Percentiles rank a stretch among this genome's conserved stretches.
Evolutionary conservation across 768 basidiomycete genomes (phyloP).

Genomic region (Termitomyces sp.): DNA sequence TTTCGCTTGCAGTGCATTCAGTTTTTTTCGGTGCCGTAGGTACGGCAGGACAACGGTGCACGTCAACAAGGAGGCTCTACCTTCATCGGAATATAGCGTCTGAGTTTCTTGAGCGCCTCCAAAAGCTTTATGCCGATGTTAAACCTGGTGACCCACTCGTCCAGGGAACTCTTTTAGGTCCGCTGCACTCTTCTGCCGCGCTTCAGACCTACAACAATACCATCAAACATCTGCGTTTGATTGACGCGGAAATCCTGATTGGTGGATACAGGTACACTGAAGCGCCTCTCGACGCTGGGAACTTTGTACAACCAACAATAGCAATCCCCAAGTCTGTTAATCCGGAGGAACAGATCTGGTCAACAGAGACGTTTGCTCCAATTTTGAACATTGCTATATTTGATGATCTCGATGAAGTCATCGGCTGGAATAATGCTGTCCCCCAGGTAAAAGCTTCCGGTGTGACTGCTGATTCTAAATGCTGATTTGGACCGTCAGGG

Average conservation of each 20-base stretch:
- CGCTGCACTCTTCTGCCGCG: constrained; percentile 72
- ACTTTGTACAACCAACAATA: constrained; percentile 89
- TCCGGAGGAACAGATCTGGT: constrained; percentile 61
- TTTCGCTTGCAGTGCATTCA: constrained; percentile 83
- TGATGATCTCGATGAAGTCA: constrained; percentile 82
- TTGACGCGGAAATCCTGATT: constrained; percentile 73
- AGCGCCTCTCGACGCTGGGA: constrained; percentile 58
- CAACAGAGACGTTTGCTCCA: constrained; percentile 84
- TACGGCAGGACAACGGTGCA: constrained; percentile 75
- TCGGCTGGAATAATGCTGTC: constrained; percentile 87
- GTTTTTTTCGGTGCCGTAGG: constrained; percentile 95
- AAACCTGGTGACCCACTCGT: constrained; percentile 85
- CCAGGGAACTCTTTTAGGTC: constrained; percentile 74
- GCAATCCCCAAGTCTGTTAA: constrained; percentile 62
- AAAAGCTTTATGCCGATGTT: constrained; percentile 68
- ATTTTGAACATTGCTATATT: constrained; percentile 85
- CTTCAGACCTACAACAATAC: constrained; percentile 64
- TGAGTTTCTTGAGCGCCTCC: constrained; percentile 72
- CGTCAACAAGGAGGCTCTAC: constrained; percentile 87
- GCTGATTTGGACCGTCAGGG: constrained; percentile 42
- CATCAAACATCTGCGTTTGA: constrained; percentile 55
- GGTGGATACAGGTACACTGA: constrained; percentile 62
- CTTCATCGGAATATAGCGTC: constrained; percentile 79
- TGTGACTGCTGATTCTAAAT: constrained; percentile 14
- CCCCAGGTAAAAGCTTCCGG: constrained; percentile 51